These are phyloP conservation scores for Spathaspora hagerdaliae DNA, from an alignment of 805 yeast species.

Conservation along the genomic window DNA sequence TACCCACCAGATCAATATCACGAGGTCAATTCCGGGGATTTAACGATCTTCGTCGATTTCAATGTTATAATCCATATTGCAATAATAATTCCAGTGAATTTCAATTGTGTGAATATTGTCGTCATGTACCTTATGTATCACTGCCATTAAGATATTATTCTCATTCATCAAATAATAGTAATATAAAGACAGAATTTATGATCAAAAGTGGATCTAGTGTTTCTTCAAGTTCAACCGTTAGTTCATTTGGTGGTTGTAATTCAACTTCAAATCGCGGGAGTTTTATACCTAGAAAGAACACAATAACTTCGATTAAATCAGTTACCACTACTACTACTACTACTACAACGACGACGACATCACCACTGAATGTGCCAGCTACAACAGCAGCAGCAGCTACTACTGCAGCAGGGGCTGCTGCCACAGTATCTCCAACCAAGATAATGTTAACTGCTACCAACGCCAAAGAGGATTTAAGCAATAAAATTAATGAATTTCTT, in stretches of 20 bases:
- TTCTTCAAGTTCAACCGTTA: not conserved
- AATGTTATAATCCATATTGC: constrained; percentile 4
- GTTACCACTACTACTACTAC: not conserved
- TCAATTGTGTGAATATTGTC: constrained; percentile 12
- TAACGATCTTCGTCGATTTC: constrained; percentile 7
- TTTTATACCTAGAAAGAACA: not conserved
- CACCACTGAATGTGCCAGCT: not conserved
- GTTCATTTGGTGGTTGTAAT: not conserved
- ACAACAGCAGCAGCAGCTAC: not conserved
- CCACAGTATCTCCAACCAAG: not conserved
- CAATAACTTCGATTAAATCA: not conserved
- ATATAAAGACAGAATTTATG: not conserved
- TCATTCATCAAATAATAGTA: not conserved
- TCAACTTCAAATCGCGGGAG: not conserved
- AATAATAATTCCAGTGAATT: constrained; percentile 5
- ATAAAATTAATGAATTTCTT: constrained; percentile 5
- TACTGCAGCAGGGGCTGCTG: not conserved
- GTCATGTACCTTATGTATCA: constrained; percentile 11
- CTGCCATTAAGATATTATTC: constrained; percentile 10
- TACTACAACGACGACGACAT: not conserved
- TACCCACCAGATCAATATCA: constrained; percentile 4
- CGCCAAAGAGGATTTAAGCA: constrained; percentile 3
- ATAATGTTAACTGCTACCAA: not conserved
- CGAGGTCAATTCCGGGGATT: constrained; percentile 8
- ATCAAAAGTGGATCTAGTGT: not conserved